Base-by-base conservation (phyloP, 805 yeast species). In the Cephaloascus fragrans region DNA sequence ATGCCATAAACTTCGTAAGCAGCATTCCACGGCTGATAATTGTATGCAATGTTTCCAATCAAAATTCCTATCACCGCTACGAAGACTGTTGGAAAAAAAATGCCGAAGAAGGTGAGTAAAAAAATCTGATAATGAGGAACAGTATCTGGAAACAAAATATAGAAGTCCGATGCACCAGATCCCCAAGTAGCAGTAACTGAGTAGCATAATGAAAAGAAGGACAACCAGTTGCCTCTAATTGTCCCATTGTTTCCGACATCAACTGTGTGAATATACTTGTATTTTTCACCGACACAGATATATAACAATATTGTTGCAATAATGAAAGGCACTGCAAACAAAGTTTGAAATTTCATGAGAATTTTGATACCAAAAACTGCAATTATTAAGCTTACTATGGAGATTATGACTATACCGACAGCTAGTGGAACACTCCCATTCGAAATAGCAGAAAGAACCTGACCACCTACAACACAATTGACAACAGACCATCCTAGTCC, bases 401-500 rank as follows among this genome's bases (percentile, higher is more conserved):
- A 75, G 41, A 86, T 80, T 37, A 87, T 78, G 19, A 82, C 57
- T 41, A 87, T 81, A 3, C 95, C 95, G 16, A 77, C 78, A 52
- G 78, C 76, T 31, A 85, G 51, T 2, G 94, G 86, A 1, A 86
- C 70, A 43, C 66, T 70, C 14, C 75, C 83, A 47, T 77, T 61
- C 32, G 87, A 77, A 17, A 87, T 64, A 33, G 82, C 71, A 6
- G 76, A 67, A 36, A 87, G 57, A 42, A 87, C 80, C 58, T 87
- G 88, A 16, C 96, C 96, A 31, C 95, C 95, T 41, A 85, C 79
- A 37, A 86, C 93, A 47, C 83, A 75, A 53, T 85, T 86, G n/a
- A 86, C 88, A 28, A 87, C 80, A n/a, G 90, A 76, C 96, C 96
- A 87, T n/a, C 96, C 96, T 48, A 84, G 55, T 14, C 82, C 81